Evolutionary conservation across 768 basidiomycete genomes (phyloP), one percentile per base, ranked within the genome.

Genomic region (Chalciporus pseudorubinellus): DNA sequence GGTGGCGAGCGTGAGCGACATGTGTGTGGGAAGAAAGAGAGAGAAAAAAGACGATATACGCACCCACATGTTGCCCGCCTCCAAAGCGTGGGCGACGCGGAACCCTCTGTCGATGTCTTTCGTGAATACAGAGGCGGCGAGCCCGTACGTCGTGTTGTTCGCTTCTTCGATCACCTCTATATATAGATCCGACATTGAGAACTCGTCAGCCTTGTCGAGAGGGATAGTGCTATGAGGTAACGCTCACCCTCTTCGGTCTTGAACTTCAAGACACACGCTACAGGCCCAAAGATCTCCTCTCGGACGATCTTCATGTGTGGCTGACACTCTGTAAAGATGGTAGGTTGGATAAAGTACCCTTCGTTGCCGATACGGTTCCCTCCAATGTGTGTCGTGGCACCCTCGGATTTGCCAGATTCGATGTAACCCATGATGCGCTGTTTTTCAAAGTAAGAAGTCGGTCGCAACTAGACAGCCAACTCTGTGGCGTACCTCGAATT

Each of bases 61-160:
- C 48, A 83, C 78, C 83, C 84, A 91, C 12, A 79, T 81, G 14
- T 86, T 77, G 26, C 79, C 79, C 4, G 75, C 75, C 50, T 79
- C 72, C 12, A 81, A 59, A 39, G 65, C 63, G 45, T 72, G 67
- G 14, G 76, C 74, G 24, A 75, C 70, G 11, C 65, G 63, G 44
- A 78, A 64, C 14, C 73, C 78, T 41, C 70, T 64, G 34, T 68
- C 64, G 56, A 79, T 36, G 69, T 95, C 78, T 62, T 82, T 76
- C 33, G 88, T 84, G 77, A 94, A 97, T 46, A 98, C 83, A 8
- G 88, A 87, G 2, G 89, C 85, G 13, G 92, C 92, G 39, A 97
- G 81, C 51, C 95, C 95, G 68, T 94, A 95, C 44, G 73, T 61
- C 0, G 89, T 87, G 65, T 95, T 86, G 70, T 99, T 99, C 20